Evolutionary conservation across 768 basidiomycete species (phyloP), one percentile per base, ranked within the genome.

Genomic region (Suillus alpinus): DNA sequence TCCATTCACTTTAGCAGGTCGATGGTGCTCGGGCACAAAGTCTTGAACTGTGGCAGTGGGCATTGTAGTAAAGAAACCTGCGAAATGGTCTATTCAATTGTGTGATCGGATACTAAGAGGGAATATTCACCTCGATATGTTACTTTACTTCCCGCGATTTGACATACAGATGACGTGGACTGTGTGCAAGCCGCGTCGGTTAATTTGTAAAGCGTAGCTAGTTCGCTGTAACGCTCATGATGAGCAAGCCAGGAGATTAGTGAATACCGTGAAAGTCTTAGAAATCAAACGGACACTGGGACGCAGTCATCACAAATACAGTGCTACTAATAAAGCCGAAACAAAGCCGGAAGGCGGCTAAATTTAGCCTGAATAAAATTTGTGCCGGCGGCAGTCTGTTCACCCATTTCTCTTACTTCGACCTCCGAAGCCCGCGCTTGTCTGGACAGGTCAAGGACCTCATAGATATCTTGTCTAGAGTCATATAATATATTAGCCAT

Each of bases 401-500:
- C 36, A 37, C 8, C 16, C 26, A 6, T 29, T 29, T 29, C 53
- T 29, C 53, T 7, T 39, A 26, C 53, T 29, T 55, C 10, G 36
- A 26, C 53, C 53, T 39, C 37, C 18, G 37, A 37, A 37, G 9
- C 23, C 36, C 34, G 34, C 52, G 12, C 36, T 32, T 32, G 49
- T 10, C 29, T 6, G 47, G 47, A 31, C 31, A 34, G 50, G 50
- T 32, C 50, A 52, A 51, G 31, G 52, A 23, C 34, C 26, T 23
- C 26, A 18, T 55, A 55, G 37, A 39, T 18, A 18, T 55, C 10
- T 39, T 20, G 0, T 26, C 36, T 55, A 55, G 16, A 39, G 9
- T 18, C 6, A 29, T 68, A 62, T 67, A 66, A 67, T 68, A 73
- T 70, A 66, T 70, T 64, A 57, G 68, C 63, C 59, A 85, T 86